Percentiles rank a stretch among this genome's conserved stretches.
These are phyloP conservation scores for Paracoccidioides lutzii DNA, from an alignment of 2,329 filamentous ascomycete genomes.

Conservation along the genomic window DNA sequence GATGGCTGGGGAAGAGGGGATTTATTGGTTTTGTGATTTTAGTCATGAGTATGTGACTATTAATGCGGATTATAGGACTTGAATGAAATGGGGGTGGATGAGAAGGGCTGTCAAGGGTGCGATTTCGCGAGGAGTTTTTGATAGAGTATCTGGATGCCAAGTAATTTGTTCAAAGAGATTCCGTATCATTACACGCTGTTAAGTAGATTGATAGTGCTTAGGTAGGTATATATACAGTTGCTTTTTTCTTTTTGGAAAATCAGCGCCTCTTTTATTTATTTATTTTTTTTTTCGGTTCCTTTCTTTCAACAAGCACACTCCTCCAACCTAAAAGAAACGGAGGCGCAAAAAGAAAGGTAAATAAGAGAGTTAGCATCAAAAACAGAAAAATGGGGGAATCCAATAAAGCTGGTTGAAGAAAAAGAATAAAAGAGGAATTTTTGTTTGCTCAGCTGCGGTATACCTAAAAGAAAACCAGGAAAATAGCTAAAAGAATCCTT, in stretches of 20 bases:
- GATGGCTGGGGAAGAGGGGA: constrained; percentile 39
- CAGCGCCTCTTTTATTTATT: not conserved
- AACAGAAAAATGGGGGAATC: not conserved
- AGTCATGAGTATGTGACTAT: constrained; percentile 59
- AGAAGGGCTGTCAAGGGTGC: not conserved
- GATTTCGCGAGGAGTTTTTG: not conserved
- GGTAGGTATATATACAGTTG: not conserved
- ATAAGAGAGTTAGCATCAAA: not conserved
- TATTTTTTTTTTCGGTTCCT: not conserved
- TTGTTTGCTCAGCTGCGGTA: not conserved
- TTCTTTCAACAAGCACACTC: not conserved
- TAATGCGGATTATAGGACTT: constrained; percentile 55
- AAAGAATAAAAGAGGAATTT: not conserved
- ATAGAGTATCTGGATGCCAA: not conserved
- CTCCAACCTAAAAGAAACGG: not conserved
- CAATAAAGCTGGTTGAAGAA: not conserved
- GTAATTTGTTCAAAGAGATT: not conserved
- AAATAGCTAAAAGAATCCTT: not conserved
- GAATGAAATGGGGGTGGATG: not conserved
- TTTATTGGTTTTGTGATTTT: constrained; percentile 56
- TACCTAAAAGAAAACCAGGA: not conserved
- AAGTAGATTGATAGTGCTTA: not conserved
- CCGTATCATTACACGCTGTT: not conserved
- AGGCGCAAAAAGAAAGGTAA: not conserved
- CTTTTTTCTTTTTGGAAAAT: not conserved